phyloP scores from a whole-genome alignment of 2,329 filamentous ascomycete genomes.

The Venturia aucupariae region DNA sequence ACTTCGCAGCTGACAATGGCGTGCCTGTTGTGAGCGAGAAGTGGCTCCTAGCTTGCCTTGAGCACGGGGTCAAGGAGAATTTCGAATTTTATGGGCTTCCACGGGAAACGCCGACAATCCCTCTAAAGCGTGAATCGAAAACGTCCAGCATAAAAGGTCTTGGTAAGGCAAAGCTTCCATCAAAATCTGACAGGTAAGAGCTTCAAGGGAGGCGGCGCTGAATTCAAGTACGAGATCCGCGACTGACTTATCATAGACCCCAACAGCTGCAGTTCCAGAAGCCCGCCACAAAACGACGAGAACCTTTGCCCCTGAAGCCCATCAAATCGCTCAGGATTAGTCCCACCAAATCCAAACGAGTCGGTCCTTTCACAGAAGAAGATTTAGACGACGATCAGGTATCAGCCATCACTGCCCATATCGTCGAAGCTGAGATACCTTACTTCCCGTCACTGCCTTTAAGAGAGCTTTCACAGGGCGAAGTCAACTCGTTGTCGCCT shows the following conservation, averaged over 20 bases:
- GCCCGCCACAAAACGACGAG: not conserved
- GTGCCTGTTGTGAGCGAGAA: conserved; percentile 72
- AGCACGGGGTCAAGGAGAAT: conserved; percentile 38
- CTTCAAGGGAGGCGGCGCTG: not conserved
- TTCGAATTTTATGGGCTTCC: conserved; percentile 36
- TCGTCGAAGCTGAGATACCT: not conserved
- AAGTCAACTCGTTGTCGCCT: not conserved
- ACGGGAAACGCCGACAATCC: conserved; percentile 13
- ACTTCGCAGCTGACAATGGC: conserved; percentile 62
- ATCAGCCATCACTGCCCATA: not conserved
- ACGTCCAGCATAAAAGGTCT: not conserved
- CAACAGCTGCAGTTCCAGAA: conserved; percentile 1
- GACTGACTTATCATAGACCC: not conserved
- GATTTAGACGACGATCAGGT: not conserved
- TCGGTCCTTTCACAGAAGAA: conserved; percentile 4
- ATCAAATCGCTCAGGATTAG: not conserved
- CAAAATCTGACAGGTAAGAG: conserved; percentile 6
- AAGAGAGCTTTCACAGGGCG: not conserved
- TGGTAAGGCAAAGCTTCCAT: not conserved
- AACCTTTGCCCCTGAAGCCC: not conserved
- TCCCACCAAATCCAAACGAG: not conserved
- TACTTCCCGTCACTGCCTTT: not conserved
- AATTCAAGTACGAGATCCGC: not conserved
- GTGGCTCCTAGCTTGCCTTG: conserved; percentile 81
- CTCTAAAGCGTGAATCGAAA: not conserved